A percentile compares a stretch with the other conserved stretches of the same genome.
These are phyloP conservation scores for Nakazawaea peltata DNA, from an alignment of 805 yeast species.

Conservation along the genomic window DNA sequence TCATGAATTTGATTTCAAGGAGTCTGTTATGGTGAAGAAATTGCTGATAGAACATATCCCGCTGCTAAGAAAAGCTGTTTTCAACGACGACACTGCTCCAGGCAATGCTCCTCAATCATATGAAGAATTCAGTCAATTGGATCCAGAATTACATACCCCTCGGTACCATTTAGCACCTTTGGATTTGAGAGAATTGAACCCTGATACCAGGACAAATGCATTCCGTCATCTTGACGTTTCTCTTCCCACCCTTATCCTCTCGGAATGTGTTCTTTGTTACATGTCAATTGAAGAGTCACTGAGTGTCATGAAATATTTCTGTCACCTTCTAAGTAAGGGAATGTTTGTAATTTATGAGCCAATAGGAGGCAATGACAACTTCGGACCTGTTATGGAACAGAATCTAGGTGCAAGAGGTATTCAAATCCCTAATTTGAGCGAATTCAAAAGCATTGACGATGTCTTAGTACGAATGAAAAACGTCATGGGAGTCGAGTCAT, in stretches of 20 bases:
- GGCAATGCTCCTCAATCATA: conserved; percentile 12
- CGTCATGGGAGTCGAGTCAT: too few species aligned
- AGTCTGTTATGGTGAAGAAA: conserved; percentile 42
- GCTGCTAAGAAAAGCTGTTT: too few species aligned
- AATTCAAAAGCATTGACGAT: conserved; percentile 41
- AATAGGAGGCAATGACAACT: conserved; percentile 48
- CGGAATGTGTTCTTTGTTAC: conserved; percentile 77
- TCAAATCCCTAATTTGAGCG: conserved; percentile 46
- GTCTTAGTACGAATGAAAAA: too few species aligned
- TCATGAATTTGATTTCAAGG: conserved; percentile 60
- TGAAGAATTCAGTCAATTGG: conserved; percentile 17
- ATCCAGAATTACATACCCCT: conserved; percentile 25
- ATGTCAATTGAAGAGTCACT: conserved; percentile 42
- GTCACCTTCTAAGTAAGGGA: conserved; percentile 16
- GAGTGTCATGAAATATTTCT: conserved; percentile 36
- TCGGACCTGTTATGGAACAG: conserved; percentile 61
- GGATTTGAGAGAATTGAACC: conserved; percentile 38
- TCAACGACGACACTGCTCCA: conserved; percentile 17
- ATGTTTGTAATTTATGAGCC: conserved; percentile 60
- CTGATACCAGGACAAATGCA: conserved; percentile 7
- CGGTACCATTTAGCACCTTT: conserved; percentile 45
- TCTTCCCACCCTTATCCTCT: conserved; percentile 52
- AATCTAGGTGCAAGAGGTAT: conserved; percentile 58
- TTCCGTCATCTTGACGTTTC: conserved; percentile 20
- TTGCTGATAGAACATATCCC: too few species aligned